Evolutionary conservation across 768 basidiomycete genomes (phyloP), one percentile per base, ranked within the genome.

Genomic region (Hygrophorus pudorinus): DNA sequence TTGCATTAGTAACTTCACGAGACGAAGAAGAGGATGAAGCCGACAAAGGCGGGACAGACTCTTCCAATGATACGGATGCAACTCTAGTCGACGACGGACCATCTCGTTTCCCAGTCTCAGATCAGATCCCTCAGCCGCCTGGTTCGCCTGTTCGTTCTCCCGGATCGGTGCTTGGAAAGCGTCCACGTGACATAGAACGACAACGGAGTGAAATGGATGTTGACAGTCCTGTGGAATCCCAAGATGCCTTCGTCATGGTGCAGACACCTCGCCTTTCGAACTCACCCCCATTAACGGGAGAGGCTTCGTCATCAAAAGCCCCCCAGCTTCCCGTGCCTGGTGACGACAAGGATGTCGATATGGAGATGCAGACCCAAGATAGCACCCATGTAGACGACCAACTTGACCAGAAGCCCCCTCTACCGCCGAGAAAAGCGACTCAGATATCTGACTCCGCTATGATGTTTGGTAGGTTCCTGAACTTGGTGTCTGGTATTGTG

Each of bases 1-100:
- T 94, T 16, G 92, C 91, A 0, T 74, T 96, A 14, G 82, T 93
- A 28, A 91, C 91, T 4, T 85, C 86, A 2, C 78, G 87, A 55
- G 90, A 92, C 49, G 91, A 93, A 59, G 85, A 88, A 60, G 86
- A 88, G 49, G 86, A 85, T 48, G 84, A 85, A 49, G 72, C 70
- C 21, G 81, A 81, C 48, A 75, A 75, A 50, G 72, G 79, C 44
- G 79, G 78, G 44, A 86, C 85, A 1, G 85, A 85, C 54, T 79
- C 82, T 16, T 88, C 87, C 16, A 85, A 88, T 50, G 87, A 89
- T 56, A 88, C 86, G 1, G 87, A 90, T 59, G 87, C 87, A 12
- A 91, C 88, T 10, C 72, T 91, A 27, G 88, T 91, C 40, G 88
- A 91, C 46, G 87, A 88, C 57, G 76, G 65, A 34, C 65, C 70